phyloP scores from a whole-genome alignment of 2,329 filamentous ascomycete species.

The Aureobasidium mangrovei region DNA sequence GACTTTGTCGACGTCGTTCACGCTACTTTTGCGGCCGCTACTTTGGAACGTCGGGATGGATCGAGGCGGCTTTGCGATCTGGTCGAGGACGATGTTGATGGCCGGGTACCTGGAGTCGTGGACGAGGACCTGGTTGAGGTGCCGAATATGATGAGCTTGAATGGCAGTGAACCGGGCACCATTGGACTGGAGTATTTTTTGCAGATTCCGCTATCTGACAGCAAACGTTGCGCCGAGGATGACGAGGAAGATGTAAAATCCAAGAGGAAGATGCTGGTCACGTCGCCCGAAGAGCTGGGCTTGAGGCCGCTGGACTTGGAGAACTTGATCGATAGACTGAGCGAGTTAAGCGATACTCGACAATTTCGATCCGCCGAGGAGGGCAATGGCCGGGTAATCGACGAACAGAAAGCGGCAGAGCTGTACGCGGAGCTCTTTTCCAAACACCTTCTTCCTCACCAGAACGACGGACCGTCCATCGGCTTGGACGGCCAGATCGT shows the following conservation, averaged over 20 bases:
- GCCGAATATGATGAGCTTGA: slow-evolving; percentile 40
- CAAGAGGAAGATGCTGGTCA: slow-evolving; percentile 18
- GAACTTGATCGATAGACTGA: slow-evolving; percentile 19
- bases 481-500: slow-evolving; percentile 38
- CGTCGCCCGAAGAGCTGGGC: slow-evolving; percentile 21
- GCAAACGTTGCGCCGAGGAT: slow-evolving; percentile 12
- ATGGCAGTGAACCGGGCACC: slow-evolving; percentile 38
- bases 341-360: slow-evolving; percentile 18
- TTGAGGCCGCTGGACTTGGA: slow-evolving; percentile 19
- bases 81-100: not conserved
- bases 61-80: not conserved
- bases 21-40: slow-evolving; percentile 17
- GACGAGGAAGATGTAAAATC: slow-evolving; percentile 15
- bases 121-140: slow-evolving; percentile 29
- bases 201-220: slow-evolving; percentile 37
- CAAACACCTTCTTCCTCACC: slow-evolving; percentile 19
- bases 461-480: slow-evolving; percentile 2
- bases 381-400: not conserved
- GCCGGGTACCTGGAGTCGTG: not conserved
- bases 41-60: slow-evolving; percentile 5
- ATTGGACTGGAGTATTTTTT: slow-evolving; percentile 40
- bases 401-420: slow-evolving; percentile 18
- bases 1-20: slow-evolving; percentile 19
- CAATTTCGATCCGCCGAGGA: not conserved
- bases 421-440: slow-evolving; percentile 24